Base-by-base conservation (phyloP, 495 filamentous ascomycete species). In the Penicillium steckii region DNA sequence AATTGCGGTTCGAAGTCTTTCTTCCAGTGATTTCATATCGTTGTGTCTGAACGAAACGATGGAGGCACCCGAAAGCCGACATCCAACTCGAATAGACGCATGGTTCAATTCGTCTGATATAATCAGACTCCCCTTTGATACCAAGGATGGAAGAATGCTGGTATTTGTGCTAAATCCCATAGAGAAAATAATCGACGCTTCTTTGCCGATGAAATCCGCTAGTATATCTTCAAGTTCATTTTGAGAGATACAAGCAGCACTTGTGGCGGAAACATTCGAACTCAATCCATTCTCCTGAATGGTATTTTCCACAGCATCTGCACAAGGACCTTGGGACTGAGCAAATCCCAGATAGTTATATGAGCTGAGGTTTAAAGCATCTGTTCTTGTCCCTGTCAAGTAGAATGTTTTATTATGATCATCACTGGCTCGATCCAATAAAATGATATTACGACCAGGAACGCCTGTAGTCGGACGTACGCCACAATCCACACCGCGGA, bases 321-420 rank as follows among this genome's bases (percentile, higher is more conserved):
- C 95, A 68, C 95, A 97, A 30, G 93, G 93, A 12, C 94, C 94
- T 62, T 96, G 91, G 1, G 94, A 97, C 70, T 98, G 95, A 49
- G 94, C 94, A 64, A 98, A 98, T 23, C 94, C 94, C 5, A 98
- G 88, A 60, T 98, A 98, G 65, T 98, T 98, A 79, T 98, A 98
- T 3, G 94, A 98, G 74, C 91, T 96, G 84, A 98, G 84, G 68
- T 98, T 98, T 49, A 98, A 72, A 0, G 94, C 97, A 65, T 98
- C 90, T 13, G 94, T 97, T 41, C 81, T 84, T 26, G 90, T 95
- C 29, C 95, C 95, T 8, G 86, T 91, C 59, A 89, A 80, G 60
- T 89, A 82, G 76, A 95, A 98, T 57, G 83, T 81, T 56, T 85
- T 79, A 68, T 97, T 97, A 74, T 90, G 86, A 62, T 97, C 89